These are phyloP conservation scores for Acanthamoeba castellanii DNA, from an alignment of 208 protist genomes.

Conservation along the genomic window DNA sequence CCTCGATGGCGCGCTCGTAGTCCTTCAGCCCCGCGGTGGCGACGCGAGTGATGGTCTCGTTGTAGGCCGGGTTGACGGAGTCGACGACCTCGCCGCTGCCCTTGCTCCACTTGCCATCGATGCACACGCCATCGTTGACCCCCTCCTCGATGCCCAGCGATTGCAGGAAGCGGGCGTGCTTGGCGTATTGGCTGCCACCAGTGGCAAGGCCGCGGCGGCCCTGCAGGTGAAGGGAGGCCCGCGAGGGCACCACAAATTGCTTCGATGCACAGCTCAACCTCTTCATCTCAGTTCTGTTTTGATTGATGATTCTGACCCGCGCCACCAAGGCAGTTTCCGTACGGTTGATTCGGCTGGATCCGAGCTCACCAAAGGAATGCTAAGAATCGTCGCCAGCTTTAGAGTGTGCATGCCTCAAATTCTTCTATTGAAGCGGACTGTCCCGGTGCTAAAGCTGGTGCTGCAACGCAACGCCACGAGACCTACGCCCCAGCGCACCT, in stretches of 20 bases:
- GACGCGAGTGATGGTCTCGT: conserved; percentile 9
- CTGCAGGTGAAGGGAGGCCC: background rate
- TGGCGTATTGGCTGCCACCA: conserved; percentile 8
- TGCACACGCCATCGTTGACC: conserved; percentile 37
- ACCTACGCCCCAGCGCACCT: too few relatives aligned
- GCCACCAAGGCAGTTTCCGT: too few relatives aligned
- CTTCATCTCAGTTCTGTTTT: background rate
- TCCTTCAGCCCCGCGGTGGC: background rate
- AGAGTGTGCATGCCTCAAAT: too few relatives aligned
- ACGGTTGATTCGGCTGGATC: too few relatives aligned
- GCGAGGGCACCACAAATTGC: background rate
- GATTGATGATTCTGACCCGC: too few relatives aligned
- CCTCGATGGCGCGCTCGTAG: conserved; percentile 23
- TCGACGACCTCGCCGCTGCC: conserved; percentile 17
- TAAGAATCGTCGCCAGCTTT: too few relatives aligned
- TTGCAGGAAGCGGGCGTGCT: conserved; percentile 43
- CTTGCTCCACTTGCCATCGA: conserved; percentile 56
- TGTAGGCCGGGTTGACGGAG: conserved; percentile 19
- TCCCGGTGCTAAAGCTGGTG: too few relatives aligned
- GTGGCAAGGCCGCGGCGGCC: background rate
- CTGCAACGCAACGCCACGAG: too few relatives aligned
- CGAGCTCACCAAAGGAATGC: too few relatives aligned
- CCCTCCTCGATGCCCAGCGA: conserved; percentile 5
- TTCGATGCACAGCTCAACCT: background rate
- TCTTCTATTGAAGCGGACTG: too few relatives aligned